These are phyloP conservation scores for Chimonanthus praecox DNA, from an alignment of 164 flowering plant species.

Conservation along the genomic window DNA sequence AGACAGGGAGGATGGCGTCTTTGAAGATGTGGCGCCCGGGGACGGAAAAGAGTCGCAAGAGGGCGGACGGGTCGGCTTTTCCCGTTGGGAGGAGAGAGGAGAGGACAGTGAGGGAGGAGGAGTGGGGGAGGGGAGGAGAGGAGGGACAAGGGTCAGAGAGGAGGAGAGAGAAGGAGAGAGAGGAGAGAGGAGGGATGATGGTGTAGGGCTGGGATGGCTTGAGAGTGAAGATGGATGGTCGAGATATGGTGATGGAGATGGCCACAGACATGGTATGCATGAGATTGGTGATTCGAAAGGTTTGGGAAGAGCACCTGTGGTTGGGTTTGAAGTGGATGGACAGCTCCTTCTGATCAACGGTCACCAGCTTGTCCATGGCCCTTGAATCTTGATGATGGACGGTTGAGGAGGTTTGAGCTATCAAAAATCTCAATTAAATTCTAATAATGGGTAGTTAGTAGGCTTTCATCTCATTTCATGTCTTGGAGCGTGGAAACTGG, in stretches of 20 bases:
- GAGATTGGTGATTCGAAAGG: constrained; percentile 46
- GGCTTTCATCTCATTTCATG: no score
- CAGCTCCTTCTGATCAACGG: constrained; percentile 47
- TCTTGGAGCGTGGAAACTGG: no score
- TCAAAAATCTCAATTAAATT: not conserved
- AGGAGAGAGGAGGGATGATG: constrained; percentile 21
- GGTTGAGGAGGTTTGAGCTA: not conserved
- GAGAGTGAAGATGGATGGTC: constrained; percentile 18
- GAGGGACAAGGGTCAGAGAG: constrained; percentile 21
- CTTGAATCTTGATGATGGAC: not conserved
- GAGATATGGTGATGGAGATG: constrained; percentile 32
- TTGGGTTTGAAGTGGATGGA: constrained; percentile 33
- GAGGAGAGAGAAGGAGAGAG: constrained; percentile 12
- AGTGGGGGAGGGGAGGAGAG: constrained; percentile 32
- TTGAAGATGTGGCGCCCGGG: constrained; percentile 59
- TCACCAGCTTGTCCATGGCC: constrained; percentile 64
- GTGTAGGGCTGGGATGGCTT: constrained; percentile 25
- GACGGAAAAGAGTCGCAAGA: constrained; percentile 49
- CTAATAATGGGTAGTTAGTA: no score
- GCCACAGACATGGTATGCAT: constrained; percentile 58
- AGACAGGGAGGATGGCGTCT: constrained; percentile 54
- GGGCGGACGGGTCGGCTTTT: constrained; percentile 49
- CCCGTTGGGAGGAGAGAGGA: constrained; percentile 72
- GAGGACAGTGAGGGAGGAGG: constrained; percentile 11
- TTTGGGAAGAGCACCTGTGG: constrained; percentile 30